phyloP scores from a whole-genome alignment of 2,329 filamentous ascomycete species.

The Domatiomyces catenatus region DNA sequence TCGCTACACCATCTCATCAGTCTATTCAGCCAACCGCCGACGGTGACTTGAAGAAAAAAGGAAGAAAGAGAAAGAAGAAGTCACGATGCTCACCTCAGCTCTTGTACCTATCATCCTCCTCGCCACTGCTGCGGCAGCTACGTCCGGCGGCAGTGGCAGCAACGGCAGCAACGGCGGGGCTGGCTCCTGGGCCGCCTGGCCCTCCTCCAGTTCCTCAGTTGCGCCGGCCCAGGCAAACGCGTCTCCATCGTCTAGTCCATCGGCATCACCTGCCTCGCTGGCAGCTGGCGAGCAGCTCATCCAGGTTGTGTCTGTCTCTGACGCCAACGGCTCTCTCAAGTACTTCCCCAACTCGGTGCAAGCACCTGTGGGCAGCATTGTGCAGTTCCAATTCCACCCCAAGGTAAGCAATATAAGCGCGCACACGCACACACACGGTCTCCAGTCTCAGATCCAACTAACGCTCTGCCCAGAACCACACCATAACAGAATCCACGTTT shows the following conservation, averaged over 20 bases:
- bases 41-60: not conserved
- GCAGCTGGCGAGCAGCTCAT: conserved; percentile 24
- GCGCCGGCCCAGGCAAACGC: not conserved
- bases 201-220: not conserved
- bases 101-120: not conserved
- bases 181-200: not conserved
- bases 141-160: no score
- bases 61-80: not conserved
- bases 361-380: conserved; percentile 42
- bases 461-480: conserved; percentile 47
- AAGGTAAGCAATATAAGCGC: conserved; percentile 22
- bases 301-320: conserved; percentile 51
- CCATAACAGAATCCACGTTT: conserved; percentile 62
- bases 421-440: no score
- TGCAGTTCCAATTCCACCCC: conserved; percentile 38
- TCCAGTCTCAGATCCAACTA: not conserved
- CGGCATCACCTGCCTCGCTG: conserved; percentile 4
- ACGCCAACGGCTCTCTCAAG: conserved; percentile 37
- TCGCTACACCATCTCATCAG: not conserved
- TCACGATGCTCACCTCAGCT: not conserved
- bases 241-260: not conserved
- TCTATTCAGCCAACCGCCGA: no score
- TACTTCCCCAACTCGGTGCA: conserved; percentile 53
- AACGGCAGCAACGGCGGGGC: not conserved
- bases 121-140: not conserved